These are phyloP conservation scores for Pholiota microspora DNA, from an alignment of 768 basidiomycete genomes.

Conservation along the genomic window DNA sequence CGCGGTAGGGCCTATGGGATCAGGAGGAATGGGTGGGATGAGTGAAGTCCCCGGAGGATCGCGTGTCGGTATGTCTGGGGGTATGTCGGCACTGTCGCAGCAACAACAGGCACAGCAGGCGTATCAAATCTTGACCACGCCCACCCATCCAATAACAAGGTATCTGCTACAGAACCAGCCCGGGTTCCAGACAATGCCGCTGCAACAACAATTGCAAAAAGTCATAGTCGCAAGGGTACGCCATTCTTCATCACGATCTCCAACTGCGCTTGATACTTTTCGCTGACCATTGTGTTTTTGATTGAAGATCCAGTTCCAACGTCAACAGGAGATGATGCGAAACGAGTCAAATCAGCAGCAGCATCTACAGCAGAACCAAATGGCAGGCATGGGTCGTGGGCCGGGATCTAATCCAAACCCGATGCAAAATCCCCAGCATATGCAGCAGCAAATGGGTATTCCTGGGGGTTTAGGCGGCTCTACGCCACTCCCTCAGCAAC, in stretches of 20 bases:
- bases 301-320: constrained; percentile 1
- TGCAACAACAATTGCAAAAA: constrained; percentile 58
- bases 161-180: constrained; percentile 52
- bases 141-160: constrained; percentile 55
- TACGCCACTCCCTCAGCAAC: constrained; percentile 11
- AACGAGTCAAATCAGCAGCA: constrained; percentile 19
- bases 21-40: background rate
- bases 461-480: constrained; percentile 1
- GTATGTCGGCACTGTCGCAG: background rate
- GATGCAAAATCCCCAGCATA: constrained; percentile 10
- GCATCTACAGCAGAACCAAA: constrained; percentile 23
- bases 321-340: constrained; percentile 8
- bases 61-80: constrained; percentile 6
- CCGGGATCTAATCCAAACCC: constrained; percentile 14
- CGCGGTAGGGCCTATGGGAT: background rate
- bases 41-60: constrained; percentile 4
- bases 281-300: background rate
- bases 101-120: constrained; percentile 33
- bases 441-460: constrained; percentile 9
- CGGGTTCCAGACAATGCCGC: constrained; percentile 49
- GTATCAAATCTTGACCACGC: constrained; percentile 50
- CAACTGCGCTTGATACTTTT: too few relatives aligned
- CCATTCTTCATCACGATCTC: constrained; percentile 8
- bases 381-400: constrained; percentile 17
- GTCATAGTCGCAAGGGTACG: constrained; percentile 52